A percentile compares a stretch with the other conserved stretches of the same genome.
Conservation (phyloP, 2,329 filamentous ascomycete genomes). For the Aureobasidium sp. region DNA sequence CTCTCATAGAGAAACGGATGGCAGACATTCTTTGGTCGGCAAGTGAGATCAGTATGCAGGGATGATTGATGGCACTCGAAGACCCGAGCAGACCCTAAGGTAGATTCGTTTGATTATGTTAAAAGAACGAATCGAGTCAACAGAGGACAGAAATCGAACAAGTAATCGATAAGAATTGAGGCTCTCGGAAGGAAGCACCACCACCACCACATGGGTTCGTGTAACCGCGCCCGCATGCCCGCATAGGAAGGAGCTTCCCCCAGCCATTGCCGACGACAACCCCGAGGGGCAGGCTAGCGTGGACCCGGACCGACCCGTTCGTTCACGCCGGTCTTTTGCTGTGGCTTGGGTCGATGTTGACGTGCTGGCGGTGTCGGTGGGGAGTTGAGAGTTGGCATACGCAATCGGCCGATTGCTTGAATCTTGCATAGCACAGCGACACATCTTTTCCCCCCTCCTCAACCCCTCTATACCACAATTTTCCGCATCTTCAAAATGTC, state of each 20-base stretch:
- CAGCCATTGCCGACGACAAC: background rate
- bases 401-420: background rate
- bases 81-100: background rate
- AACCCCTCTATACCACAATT: background rate
- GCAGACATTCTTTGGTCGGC: background rate
- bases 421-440: background rate
- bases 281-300: background rate
- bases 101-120: background rate
- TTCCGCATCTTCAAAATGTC: background rate
- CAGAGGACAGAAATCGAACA: slow-evolving; percentile 7
- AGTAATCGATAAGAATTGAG: slow-evolving; percentile 9
- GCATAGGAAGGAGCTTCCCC: slow-evolving; percentile 9
- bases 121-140: background rate
- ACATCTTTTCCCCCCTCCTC: background rate
- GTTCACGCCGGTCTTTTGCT: too few species aligned
- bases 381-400: background rate
- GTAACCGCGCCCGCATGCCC: slow-evolving; percentile 7
- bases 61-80: background rate
- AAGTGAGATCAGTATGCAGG: background rate
- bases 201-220: background rate
- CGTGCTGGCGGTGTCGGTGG: slow-evolving; percentile 8
- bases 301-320: background rate
- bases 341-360: slow-evolving; percentile 1
- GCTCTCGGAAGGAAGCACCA: background rate
- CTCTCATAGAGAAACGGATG: background rate